Evolutionary conservation across 2,329 filamentous ascomycete species (phyloP).

Genomic region (Paramyrothecium roridum): DNA sequence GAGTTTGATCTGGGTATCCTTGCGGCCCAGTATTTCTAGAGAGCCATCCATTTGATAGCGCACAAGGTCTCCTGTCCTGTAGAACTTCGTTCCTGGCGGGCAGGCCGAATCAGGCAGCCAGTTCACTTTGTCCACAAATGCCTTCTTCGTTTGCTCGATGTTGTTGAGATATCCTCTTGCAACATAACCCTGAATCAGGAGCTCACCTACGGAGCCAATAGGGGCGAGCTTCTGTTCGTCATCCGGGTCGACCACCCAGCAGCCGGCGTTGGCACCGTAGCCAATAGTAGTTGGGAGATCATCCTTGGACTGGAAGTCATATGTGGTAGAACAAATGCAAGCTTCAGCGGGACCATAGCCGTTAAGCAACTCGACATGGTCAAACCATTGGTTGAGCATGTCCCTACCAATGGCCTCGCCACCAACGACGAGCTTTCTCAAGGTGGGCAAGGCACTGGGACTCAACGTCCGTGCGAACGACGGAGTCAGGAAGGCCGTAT

Average conservation of each 20-base stretch:
- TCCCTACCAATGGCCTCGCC: conserved; percentile 14
- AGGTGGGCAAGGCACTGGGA: neutral
- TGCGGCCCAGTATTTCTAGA: conserved; percentile 40
- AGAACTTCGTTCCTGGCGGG: conserved; percentile 2
- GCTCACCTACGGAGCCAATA: conserved; percentile 10
- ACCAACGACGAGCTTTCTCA: conserved; percentile 11
- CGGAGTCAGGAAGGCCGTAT: conserved; percentile 17
- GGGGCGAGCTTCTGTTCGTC: conserved; percentile 10
- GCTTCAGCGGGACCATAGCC: conserved; percentile 17
- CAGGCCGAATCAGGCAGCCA: conserved; percentile 4
- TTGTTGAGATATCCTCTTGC: conserved; percentile 9
- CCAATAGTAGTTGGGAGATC: conserved; percentile 3
- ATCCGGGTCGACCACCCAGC: conserved; percentile 10
- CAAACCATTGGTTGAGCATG: conserved; percentile 10
- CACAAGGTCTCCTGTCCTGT: conserved; percentile 6
- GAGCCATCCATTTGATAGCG: conserved; percentile 22
- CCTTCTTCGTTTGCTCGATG: conserved; percentile 14
- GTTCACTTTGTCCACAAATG: neutral
- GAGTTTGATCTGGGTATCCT: conserved; percentile 35
- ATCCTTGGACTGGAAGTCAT: neutral
- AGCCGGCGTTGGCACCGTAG: neutral
- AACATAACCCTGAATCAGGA: conserved; percentile 12
- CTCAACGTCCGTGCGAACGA: conserved; percentile 12
- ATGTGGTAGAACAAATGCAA: neutral
- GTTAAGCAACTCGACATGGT: neutral